These are phyloP conservation scores for Psilocybe cyanescens DNA, from an alignment of 768 basidiomycete species.

Conservation along the genomic window DNA sequence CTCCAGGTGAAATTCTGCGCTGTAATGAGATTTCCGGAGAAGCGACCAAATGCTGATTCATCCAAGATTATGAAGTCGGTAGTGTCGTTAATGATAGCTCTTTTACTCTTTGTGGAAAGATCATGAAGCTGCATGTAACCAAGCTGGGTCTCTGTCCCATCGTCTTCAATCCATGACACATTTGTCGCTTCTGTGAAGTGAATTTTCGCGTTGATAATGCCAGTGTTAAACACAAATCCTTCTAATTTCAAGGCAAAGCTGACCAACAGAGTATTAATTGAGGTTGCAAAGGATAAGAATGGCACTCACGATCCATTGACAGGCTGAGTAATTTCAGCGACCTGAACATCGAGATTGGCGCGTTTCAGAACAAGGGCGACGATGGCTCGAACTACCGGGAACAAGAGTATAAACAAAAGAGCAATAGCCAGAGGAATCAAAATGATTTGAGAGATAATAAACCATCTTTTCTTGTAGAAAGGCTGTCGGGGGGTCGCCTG, in stretches of 20 bases:
- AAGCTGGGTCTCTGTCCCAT: slow-evolving; percentile 49
- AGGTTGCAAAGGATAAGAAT: not conserved
- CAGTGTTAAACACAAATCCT: slow-evolving; percentile 68
- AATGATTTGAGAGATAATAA: slow-evolving; percentile 62
- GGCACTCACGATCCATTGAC: slow-evolving; percentile 58
- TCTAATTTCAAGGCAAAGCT: slow-evolving; percentile 58
- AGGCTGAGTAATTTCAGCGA: slow-evolving; percentile 53
- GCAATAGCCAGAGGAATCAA: slow-evolving; percentile 57
- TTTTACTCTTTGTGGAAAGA: slow-evolving; percentile 54
- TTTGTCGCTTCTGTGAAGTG: slow-evolving; percentile 59
- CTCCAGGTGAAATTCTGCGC: slow-evolving; percentile 71
- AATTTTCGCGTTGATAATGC: slow-evolving; percentile 66
- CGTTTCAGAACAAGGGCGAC: slow-evolving; percentile 66
- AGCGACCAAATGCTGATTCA: slow-evolving; percentile 60
- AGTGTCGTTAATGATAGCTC: slow-evolving; percentile 65
- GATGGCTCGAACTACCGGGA: slow-evolving; percentile 70
- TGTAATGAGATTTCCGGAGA: slow-evolving; percentile 68
- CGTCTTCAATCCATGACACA: slow-evolving; percentile 60
- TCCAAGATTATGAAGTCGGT: slow-evolving; percentile 61
- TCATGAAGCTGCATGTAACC: slow-evolving; percentile 54
- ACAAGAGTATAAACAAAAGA: slow-evolving; percentile 68
- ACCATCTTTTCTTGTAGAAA: slow-evolving; percentile 65
- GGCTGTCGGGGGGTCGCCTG: slow-evolving; percentile 34
- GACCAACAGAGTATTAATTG: slow-evolving; percentile 1
- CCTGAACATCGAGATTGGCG: slow-evolving; percentile 54